phyloP scores from a whole-genome alignment of 2,329 filamentous ascomycete genomes.

The Talaromyces rugulosus region DNA sequence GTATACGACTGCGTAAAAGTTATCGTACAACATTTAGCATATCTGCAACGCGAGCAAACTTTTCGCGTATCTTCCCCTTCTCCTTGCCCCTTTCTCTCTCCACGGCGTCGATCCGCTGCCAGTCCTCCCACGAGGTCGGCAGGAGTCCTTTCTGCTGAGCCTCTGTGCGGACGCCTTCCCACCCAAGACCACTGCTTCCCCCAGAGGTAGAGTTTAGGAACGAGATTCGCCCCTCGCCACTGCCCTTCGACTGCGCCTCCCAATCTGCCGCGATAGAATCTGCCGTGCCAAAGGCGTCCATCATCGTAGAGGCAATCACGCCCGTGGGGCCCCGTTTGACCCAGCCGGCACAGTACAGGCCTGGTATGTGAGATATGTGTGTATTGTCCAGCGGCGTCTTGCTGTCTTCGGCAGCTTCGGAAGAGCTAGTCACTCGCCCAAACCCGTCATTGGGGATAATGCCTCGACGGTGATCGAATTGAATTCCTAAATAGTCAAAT shows the following conservation, averaged over 20 bases:
- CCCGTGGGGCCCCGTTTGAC: constrained; percentile 92
- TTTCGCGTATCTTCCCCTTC: constrained; percentile 74
- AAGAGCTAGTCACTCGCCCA: constrained; percentile 61
- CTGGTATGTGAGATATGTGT: constrained; percentile 54
- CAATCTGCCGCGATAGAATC: constrained; percentile 82
- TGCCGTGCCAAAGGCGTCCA: constrained; percentile 84
- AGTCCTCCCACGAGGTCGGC: constrained; percentile 77
- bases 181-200: constrained; percentile 55
- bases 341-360: constrained; percentile 93
- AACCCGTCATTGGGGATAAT: constrained; percentile 77
- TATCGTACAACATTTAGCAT: constrained; percentile 50
- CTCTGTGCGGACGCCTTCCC: constrained; percentile 69
- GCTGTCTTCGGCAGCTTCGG: constrained; percentile 18
- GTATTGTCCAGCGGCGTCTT: constrained; percentile 25
- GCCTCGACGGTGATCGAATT: constrained; percentile 70
- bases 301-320: constrained; percentile 94
- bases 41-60: constrained; percentile 53
- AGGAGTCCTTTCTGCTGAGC: constrained; percentile 53
- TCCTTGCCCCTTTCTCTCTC: constrained; percentile 64
- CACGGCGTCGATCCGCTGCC: constrained; percentile 76
- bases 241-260: constrained; percentile 32
- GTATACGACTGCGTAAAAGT: neutral
- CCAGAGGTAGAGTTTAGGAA: constrained; percentile 46
- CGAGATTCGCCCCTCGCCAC: constrained; percentile 17
- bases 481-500: constrained; percentile 66